A percentile compares a stretch with the other conserved stretches of the same genome.
phyloP scores from a whole-genome alignment of 2,329 filamentous ascomycete species.

The Karstenula rhodostoma region DNA sequence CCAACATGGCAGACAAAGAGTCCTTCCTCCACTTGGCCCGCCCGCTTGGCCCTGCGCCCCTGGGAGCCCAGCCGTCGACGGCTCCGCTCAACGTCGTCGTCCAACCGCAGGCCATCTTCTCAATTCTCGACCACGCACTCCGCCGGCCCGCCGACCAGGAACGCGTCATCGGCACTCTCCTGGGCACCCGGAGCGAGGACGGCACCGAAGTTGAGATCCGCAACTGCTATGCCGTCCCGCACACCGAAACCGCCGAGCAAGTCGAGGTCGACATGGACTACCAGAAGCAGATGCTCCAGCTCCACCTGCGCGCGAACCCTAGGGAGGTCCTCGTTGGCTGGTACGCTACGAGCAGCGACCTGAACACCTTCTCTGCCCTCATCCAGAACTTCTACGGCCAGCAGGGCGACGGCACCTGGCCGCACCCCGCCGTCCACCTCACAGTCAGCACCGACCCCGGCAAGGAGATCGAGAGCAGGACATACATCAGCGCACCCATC shows the following conservation, averaged over 20 bases:
- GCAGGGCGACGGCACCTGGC: slow-evolving; percentile 95
- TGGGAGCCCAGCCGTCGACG: slow-evolving; percentile 83
- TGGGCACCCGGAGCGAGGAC: slow-evolving; percentile 94
- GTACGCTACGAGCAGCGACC: slow-evolving; percentile 96
- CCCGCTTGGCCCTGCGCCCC: slow-evolving; percentile 81
- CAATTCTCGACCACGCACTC: slow-evolving; percentile 84
- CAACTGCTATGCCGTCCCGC: slow-evolving; percentile 96
- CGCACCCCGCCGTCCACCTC: slow-evolving; percentile 95
- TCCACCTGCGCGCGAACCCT: slow-evolving; percentile 92
- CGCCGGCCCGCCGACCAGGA: slow-evolving; percentile 92
- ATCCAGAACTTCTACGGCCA: slow-evolving; percentile 99
- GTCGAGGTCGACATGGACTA: slow-evolving; percentile 99
- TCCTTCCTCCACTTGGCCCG: slow-evolving; percentile 94
- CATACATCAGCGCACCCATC: slow-evolving; percentile 95
- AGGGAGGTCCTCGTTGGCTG: slow-evolving; percentile 95
- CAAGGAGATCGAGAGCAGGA: slow-evolving; percentile 85
- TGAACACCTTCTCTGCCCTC: slow-evolving; percentile 97
- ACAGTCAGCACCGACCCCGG: slow-evolving; percentile 92
- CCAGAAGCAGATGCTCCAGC: slow-evolving; percentile 97
- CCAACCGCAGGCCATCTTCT: slow-evolving; percentile 84
- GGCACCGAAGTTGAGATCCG: slow-evolving; percentile 95
- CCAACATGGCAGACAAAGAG: slow-evolving; percentile 82
- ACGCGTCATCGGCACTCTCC: slow-evolving; percentile 94
- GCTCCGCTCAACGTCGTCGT: slow-evolving; percentile 93
- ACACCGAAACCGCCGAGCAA: slow-evolving; percentile 98